These are phyloP conservation scores for Collybiopsis confluens DNA, from an alignment of 768 basidiomycete species.

Conservation along the genomic window DNA sequence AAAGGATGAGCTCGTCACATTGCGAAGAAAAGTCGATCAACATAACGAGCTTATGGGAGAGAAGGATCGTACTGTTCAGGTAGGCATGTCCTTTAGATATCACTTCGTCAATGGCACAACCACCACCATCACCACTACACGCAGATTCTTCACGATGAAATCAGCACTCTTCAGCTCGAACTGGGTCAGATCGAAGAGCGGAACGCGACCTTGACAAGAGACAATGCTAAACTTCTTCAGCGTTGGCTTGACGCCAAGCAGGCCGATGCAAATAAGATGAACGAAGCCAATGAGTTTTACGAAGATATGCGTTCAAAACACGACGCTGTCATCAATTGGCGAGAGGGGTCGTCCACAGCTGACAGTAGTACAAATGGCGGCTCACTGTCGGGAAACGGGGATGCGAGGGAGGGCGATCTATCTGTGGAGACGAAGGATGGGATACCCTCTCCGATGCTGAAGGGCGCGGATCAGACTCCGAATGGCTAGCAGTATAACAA, in stretches of 20 bases:
- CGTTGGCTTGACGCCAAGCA: constrained; percentile 98
- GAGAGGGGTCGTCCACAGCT: constrained; percentile 29
- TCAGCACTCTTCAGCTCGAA: constrained; percentile 87
- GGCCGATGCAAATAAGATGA: constrained; percentile 89
- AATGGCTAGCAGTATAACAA: constrained; percentile 71
- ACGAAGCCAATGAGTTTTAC: constrained; percentile 87
- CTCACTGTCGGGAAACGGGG: constrained; percentile 69
- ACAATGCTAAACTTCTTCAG: constrained; percentile 93
- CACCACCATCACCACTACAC: not conserved
- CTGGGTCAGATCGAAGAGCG: constrained; percentile 85
- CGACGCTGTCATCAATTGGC: constrained; percentile 57
- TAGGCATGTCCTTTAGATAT: constrained; percentile 28
- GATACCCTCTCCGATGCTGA: constrained; percentile 64
- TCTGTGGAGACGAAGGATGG: constrained; percentile 63
- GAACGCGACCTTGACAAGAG: constrained; percentile 80
- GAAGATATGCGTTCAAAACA: constrained; percentile 80
- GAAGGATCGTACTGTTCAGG: constrained; percentile 88
- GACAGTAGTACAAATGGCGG: constrained; percentile 22
- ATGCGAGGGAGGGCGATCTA: constrained; percentile 43
- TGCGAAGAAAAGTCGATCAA: constrained; percentile 77
- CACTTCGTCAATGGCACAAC: not conserved
- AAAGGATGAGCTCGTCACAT: constrained; percentile 66
- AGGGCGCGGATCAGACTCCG: constrained; percentile 79
- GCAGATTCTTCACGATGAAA: constrained; percentile 92
- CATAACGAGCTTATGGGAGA: constrained; percentile 83